Percentiles rank a stretch among this genome's conserved stretches.
Conservation (phyloP, 208 protist genomes). For the Endotrypanum monterogeii region DNA sequence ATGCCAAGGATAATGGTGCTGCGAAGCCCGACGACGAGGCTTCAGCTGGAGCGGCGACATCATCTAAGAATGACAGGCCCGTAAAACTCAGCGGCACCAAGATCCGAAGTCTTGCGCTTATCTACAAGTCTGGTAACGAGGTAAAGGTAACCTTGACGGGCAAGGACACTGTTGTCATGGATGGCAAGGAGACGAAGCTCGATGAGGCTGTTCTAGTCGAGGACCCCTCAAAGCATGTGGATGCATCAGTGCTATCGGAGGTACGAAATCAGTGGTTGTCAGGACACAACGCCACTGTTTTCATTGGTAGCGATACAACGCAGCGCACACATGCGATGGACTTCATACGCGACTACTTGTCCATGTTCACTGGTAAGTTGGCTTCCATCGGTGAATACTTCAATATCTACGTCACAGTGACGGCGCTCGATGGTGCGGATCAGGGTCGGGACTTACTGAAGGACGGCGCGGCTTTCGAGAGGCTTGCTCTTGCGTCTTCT, state of each 20-base stretch:
- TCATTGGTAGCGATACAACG: conserved; percentile 45
- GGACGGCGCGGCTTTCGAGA: conserved; percentile 41
- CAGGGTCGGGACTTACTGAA: conserved; percentile 68
- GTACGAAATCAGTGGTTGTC: conserved; percentile 55
- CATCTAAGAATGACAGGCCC: conserved; percentile 10
- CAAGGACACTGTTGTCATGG: conserved; percentile 35
- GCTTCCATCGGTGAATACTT: conserved; percentile 41
- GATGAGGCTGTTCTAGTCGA: conserved; percentile 56
- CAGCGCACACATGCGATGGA: conserved; percentile 31
- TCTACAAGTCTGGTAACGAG: conserved; percentile 37
- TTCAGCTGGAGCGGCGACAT: neutral
- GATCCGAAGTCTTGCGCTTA: conserved; percentile 41
- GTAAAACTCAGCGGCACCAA: conserved; percentile 37
- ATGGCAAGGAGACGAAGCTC: conserved; percentile 39
- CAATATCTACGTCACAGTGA: conserved; percentile 63
- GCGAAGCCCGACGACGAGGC: conserved; percentile 21
- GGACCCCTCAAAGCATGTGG: conserved; percentile 35
- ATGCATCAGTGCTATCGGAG: conserved; percentile 49
- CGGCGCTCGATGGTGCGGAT: conserved; percentile 48
- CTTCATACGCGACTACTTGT: conserved; percentile 54
- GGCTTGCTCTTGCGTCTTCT: conserved; percentile 53
- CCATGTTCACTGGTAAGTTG: conserved; percentile 47
- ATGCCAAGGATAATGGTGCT: conserved; percentile 12
- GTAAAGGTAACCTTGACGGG: conserved; percentile 52
- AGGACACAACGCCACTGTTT: conserved; percentile 60